Evolutionary conservation across 371 early-diverging fungal genomes (phyloP).

Genomic region (Dipsacomyces acuminosporus): DNA sequence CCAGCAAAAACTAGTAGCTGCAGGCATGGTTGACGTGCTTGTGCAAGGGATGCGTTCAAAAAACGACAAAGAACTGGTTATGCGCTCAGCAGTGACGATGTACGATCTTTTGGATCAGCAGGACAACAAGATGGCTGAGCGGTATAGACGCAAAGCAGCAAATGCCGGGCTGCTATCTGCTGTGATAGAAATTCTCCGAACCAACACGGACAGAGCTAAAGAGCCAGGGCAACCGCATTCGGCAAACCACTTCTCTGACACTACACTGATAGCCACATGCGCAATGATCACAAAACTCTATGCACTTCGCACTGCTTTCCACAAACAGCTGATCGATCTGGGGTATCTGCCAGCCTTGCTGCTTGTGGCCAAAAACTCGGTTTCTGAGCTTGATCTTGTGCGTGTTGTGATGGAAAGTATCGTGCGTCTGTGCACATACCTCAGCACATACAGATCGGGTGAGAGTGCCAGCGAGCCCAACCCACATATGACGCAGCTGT

Average conservation of each 20-base stretch:
- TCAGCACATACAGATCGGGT: constrained; percentile 4
- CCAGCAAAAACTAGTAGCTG: constrained; percentile 1
- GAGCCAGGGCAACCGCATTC: too few species aligned
- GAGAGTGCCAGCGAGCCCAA: neutral
- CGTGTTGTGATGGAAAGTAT: constrained; percentile 31
- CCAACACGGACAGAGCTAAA: neutral
- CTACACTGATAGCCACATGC: constrained; percentile 12
- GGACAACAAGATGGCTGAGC: constrained; percentile 6
- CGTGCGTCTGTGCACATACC: constrained; percentile 35
- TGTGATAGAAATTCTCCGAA: constrained; percentile 8
- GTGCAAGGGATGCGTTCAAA: constrained; percentile 5
- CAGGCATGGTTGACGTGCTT: constrained; percentile 14
- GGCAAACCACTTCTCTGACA: neutral
- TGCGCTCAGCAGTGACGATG: constrained; percentile 14
- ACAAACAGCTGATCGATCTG: constrained; percentile 17
- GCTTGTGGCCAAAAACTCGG: constrained; percentile 14
- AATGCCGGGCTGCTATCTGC: constrained; percentile 16
- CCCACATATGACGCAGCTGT: constrained; percentile 22
- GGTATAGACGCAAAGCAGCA: constrained; percentile 13
- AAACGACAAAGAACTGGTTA: constrained; percentile 11
- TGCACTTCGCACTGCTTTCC: constrained; percentile 18
- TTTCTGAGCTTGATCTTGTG: constrained; percentile 19
- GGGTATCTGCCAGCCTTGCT: constrained; percentile 27
- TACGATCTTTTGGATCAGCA: constrained; percentile 9
- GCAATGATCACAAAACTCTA: constrained; percentile 14